Evolutionary conservation across 306 rosid genomes (phyloP).

Genomic region (Quercus engelmannii): DNA sequence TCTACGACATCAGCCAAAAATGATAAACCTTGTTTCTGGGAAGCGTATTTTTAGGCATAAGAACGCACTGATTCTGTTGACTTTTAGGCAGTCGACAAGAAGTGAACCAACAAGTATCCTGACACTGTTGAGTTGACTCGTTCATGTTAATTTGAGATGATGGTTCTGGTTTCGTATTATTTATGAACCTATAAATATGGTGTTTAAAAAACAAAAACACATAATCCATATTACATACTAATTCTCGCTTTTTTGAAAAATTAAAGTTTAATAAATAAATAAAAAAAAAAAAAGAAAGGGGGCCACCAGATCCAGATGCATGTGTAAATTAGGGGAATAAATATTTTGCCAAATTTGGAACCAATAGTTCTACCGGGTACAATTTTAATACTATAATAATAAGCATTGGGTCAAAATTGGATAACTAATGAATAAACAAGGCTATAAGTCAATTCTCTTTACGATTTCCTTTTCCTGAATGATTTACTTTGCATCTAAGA

Average conservation of each 20-base stretch:
- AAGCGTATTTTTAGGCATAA: too few relatives aligned
- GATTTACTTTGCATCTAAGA: too few relatives aligned
- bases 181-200: neutral
- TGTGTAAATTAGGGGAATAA: neutral
- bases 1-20: too few relatives aligned
- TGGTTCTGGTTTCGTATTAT: too few relatives aligned
- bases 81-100: neutral
- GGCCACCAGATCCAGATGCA: neutral
- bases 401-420: neutral
- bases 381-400: neutral
- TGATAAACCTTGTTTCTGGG: too few relatives aligned
- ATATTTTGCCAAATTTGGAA: neutral
- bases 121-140: neutral
- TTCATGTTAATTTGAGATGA: too few relatives aligned
- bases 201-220: neutral
- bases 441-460: neutral
- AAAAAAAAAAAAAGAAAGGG: neutral
- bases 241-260: neutral
- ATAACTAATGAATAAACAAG: neutral
- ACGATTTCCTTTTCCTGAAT: too few relatives aligned
- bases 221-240: too few relatives aligned
- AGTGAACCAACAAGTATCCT: neutral
- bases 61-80: neutral
- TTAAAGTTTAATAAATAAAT: neutral
- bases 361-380: neutral